These are phyloP conservation scores for Volvariella surrecta DNA, from an alignment of 1,284 basidiomycete species.

Conservation along the genomic window DNA sequence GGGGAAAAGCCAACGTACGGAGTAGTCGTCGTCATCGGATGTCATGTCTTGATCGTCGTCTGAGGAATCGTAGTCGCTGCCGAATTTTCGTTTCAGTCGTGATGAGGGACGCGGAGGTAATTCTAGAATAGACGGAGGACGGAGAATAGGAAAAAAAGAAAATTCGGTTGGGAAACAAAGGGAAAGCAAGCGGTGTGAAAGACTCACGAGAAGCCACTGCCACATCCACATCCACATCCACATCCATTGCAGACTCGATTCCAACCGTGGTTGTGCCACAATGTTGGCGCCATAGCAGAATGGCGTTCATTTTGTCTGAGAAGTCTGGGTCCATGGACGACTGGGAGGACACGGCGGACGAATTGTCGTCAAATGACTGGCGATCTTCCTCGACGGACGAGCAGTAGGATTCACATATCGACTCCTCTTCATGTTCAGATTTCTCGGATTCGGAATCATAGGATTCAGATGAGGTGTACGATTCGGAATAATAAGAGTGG, in stretches of 20 bases:
- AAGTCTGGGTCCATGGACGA: conserved; percentile 37
- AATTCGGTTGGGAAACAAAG: conserved; percentile 8
- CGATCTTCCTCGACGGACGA: conserved; percentile 41
- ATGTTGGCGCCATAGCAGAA: conserved; percentile 59
- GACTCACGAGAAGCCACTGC: conserved; percentile 25
- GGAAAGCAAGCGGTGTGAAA: background rate
- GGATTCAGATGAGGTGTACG: conserved; percentile 28
- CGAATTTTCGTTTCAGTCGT: conserved; percentile 13
- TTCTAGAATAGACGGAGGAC: conserved; percentile 16
- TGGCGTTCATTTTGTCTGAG: conserved; percentile 41
- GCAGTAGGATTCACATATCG: conserved; percentile 51
- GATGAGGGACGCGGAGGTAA: conserved; percentile 18
- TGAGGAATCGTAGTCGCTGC: too few relatives aligned
- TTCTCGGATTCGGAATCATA: conserved; percentile 24
- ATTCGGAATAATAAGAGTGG: conserved; percentile 29
- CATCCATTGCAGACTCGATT: too few relatives aligned
- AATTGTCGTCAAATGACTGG: conserved; percentile 18
- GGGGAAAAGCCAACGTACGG: too few relatives aligned
- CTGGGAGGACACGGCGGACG: conserved; percentile 11
- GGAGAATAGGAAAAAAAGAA: conserved; percentile 7
- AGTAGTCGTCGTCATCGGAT: too few relatives aligned
- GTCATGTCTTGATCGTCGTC: too few relatives aligned
- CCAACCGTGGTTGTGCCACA: too few relatives aligned
- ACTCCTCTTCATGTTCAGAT: conserved; percentile 35
- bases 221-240: conserved; percentile 25